Percentiles rank a stretch among this genome's conserved stretches.
phyloP scores from a whole-genome alignment of 805 yeast genomes.

The Zygosaccharomyces pseudorouxii region DNA sequence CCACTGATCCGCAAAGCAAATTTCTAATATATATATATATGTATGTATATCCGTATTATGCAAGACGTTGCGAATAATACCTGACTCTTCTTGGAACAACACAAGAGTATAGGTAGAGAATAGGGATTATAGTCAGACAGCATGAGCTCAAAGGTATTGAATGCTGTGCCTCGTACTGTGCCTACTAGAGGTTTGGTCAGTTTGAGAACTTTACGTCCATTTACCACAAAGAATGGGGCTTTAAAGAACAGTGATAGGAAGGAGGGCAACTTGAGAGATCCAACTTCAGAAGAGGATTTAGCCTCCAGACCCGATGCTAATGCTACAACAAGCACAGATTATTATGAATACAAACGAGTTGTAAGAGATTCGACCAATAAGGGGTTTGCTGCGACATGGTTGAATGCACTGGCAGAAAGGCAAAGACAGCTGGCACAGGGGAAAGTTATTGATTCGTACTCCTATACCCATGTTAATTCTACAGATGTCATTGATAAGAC shows the following conservation, averaged over 20 bases:
- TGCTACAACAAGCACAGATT: constrained; percentile 63
- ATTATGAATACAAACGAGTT: constrained; percentile 47
- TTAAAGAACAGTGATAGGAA: not conserved
- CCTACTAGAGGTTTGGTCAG: not conserved
- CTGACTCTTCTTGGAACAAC: not conserved
- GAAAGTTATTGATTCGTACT: constrained; percentile 62
- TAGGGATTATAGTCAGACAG: not conserved
- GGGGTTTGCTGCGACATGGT: constrained; percentile 65
- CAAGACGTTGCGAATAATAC: not conserved
- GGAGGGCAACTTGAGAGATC: constrained; percentile 3
- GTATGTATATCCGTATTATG: not conserved
- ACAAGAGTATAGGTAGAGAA: not conserved
- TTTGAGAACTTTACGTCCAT: constrained; percentile 1
- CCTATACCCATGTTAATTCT: constrained; percentile 68
- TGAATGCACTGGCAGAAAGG: constrained; percentile 74
- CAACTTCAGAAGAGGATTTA: constrained; percentile 17
- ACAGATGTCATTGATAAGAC: constrained; percentile 68
- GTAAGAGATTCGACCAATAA: constrained; percentile 26
- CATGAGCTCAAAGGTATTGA: not conserved
- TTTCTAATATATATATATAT: not conserved
- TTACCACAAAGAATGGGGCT: constrained; percentile 1
- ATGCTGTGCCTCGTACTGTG: not conserved
- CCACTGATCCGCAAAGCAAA: not conserved
- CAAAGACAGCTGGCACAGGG: constrained; percentile 68
- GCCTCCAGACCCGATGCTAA: constrained; percentile 56